phyloP scores from a whole-genome alignment of 1,284 basidiomycete species.

The Sporisorium sorghi region DNA sequence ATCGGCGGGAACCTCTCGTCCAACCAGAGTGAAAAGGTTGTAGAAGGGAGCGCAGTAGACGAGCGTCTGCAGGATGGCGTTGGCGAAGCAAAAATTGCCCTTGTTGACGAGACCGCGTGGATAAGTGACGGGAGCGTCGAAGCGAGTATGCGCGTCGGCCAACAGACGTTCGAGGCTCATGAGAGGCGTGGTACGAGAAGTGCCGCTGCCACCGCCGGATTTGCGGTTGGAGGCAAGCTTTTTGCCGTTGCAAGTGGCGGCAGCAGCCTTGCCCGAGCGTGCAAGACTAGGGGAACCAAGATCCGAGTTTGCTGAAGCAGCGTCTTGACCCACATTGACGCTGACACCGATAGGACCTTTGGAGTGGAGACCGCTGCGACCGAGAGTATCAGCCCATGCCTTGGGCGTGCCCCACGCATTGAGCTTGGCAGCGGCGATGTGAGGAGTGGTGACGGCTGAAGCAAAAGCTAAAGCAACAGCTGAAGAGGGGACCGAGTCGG shows the following conservation, averaged over 20 bases:
- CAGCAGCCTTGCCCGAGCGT: slow-evolving; percentile 37
- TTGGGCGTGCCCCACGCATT: slow-evolving; percentile 45
- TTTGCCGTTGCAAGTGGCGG: slow-evolving; percentile 15
- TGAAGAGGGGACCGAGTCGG: slow-evolving; percentile 21
- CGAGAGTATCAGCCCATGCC: slow-evolving; percentile 45
- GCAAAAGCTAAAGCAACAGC: slow-evolving; percentile 14
- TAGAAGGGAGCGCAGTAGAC: slow-evolving; percentile 90
- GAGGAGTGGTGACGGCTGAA: slow-evolving; percentile 23
- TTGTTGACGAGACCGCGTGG: slow-evolving; percentile 91
- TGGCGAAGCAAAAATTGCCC: slow-evolving; percentile 98
- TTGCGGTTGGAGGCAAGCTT: slow-evolving; percentile 28
- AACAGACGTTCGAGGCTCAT: slow-evolving; percentile 47
- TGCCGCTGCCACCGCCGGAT: slow-evolving; percentile 13
- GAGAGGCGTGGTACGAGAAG: slow-evolving; percentile 19
- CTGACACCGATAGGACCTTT: slow-evolving; percentile 45
- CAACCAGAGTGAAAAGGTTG: slow-evolving; percentile 80
- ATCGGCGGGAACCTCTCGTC: slow-evolving; percentile 72
- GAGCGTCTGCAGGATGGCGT: slow-evolving; percentile 89
- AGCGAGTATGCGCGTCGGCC: slow-evolving; percentile 46
- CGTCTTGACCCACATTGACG: slow-evolving; percentile 38
- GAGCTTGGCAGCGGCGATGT: slow-evolving; percentile 23
- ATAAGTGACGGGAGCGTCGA: slow-evolving; percentile 71
- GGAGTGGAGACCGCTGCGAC: slow-evolving; percentile 23
- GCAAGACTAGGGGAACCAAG: slow-evolving; percentile 21
- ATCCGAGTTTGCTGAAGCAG: slow-evolving; percentile 18